A percentile compares a stretch with the other conserved stretches of the same genome.
These are phyloP conservation scores for Cyberlindnera maritima DNA, from an alignment of 805 yeast species.

Conservation along the genomic window DNA sequence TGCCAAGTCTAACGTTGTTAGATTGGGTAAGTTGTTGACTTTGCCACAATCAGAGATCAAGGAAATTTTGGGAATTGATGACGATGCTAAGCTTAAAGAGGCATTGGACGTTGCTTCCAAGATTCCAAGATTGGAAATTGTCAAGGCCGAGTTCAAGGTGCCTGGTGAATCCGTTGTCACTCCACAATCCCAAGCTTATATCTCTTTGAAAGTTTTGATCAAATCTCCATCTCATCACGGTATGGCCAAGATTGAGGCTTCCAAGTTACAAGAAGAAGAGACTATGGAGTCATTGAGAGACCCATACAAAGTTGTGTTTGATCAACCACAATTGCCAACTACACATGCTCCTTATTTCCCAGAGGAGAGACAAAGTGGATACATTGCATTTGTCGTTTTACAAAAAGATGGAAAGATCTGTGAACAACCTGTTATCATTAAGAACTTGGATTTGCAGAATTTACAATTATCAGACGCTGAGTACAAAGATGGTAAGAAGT, in stretches of 20 bases:
- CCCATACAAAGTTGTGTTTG: constrained; percentile 62
- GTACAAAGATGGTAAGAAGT: constrained; percentile 30
- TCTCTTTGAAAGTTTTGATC: constrained; percentile 71
- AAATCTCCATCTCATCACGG: constrained; percentile 67
- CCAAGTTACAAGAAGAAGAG: constrained; percentile 50
- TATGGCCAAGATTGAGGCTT: constrained; percentile 31
- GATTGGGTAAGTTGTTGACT: constrained; percentile 68
- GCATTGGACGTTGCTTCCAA: constrained; percentile 56
- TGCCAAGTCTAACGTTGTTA: constrained; percentile 42
- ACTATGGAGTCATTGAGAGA: constrained; percentile 65
- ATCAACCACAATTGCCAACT: constrained; percentile 69
- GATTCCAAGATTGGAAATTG: constrained; percentile 66
- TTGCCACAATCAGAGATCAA: constrained; percentile 53
- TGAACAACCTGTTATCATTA: constrained; percentile 59
- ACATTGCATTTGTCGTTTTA: constrained; percentile 66
- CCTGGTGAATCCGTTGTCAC: constrained; percentile 80
- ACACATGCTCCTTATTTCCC: constrained; percentile 81
- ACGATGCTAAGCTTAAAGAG: constrained; percentile 40
- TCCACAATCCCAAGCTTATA: constrained; percentile 70
- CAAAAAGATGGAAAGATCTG: constrained; percentile 81
- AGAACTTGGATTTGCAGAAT: constrained; percentile 53
- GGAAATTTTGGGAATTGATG: constrained; percentile 51
- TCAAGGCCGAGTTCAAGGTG: constrained; percentile 73
- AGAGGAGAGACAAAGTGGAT: constrained; percentile 41
- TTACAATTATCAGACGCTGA: constrained; percentile 50